Evolutionary conservation across 1,284 basidiomycete species (phyloP).

Genomic region (Trichosporon faecale): DNA sequence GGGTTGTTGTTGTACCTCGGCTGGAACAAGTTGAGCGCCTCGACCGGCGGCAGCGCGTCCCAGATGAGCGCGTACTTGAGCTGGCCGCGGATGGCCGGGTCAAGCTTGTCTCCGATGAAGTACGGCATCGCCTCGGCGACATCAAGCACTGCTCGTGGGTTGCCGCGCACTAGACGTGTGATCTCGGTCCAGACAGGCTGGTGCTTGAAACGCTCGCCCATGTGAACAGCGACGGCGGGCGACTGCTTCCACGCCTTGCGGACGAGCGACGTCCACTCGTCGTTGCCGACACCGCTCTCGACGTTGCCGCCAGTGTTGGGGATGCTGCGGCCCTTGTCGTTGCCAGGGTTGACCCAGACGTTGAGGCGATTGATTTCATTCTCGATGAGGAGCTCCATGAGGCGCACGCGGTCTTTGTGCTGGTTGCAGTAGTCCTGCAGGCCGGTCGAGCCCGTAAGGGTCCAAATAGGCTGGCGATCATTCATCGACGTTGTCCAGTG

Average conservation of each 20-base stretch:
- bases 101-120: conserved; percentile 71
- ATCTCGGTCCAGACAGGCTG: conserved; percentile 66
- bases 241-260: conserved; percentile 78
- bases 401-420: conserved; percentile 65
- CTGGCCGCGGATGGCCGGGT: conserved; percentile 35
- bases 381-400: conserved; percentile 78
- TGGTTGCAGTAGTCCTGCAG: conserved; percentile 60
- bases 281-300: conserved; percentile 52
- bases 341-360: conserved; percentile 88
- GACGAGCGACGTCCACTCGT: conserved; percentile 65
- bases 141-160: conserved; percentile 68
- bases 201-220: conserved; percentile 82
- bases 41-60: conserved; percentile 82
- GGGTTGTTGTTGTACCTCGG: conserved; percentile 78
- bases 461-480: conserved; percentile 55
- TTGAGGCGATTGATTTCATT: conserved; percentile 81
- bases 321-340: conserved; percentile 60
- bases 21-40: conserved; percentile 83
- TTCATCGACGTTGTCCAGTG: conserved; percentile 68
- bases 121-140: conserved; percentile 75
- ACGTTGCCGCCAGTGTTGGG: neutral
- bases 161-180: conserved; percentile 67
- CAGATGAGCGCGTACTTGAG: conserved; percentile 77
- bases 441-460: conserved; percentile 39
- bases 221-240: conserved; percentile 75